Conservation (phyloP, 805 yeast genomes). For the Pichia gijzeniarum region DNA sequence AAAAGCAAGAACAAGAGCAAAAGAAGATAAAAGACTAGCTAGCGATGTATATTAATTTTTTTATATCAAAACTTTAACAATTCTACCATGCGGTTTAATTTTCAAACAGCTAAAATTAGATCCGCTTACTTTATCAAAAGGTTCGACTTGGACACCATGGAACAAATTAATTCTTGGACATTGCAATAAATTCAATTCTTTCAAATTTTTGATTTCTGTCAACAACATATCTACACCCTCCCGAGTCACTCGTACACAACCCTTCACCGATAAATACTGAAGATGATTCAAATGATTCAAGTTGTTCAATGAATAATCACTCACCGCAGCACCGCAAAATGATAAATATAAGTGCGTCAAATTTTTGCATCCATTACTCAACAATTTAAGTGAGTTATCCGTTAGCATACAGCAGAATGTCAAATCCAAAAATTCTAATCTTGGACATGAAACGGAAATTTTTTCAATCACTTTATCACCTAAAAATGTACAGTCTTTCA, state of each 20-base stretch:
- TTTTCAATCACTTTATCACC: constrained; percentile 59
- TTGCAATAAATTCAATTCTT: constrained; percentile 56
- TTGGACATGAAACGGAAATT: constrained; percentile 55
- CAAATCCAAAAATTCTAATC: constrained; percentile 49
- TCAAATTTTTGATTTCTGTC: constrained; percentile 47
- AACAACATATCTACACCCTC: constrained; percentile 68
- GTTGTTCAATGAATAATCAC: constrained; percentile 60
- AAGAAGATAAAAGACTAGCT: background rate
- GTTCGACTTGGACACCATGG: constrained; percentile 55
- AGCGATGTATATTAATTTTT: background rate
- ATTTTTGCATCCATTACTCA: constrained; percentile 59
- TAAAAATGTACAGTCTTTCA: constrained; percentile 70
- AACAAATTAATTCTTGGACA: constrained; percentile 63
- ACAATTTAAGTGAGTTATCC: constrained; percentile 60
- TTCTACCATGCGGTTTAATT: constrained; percentile 39
- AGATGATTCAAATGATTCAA: constrained; percentile 50
- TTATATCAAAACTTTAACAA: constrained; percentile 52
- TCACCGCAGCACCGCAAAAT: constrained; percentile 75
- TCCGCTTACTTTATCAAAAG: constrained; percentile 39
- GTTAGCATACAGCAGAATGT: constrained; percentile 73
- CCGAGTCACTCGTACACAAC: constrained; percentile 71
- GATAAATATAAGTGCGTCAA: constrained; percentile 51
- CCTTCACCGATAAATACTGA: constrained; percentile 47
- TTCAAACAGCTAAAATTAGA: constrained; percentile 53
- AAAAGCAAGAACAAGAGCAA: constrained; percentile 1